Percentiles rank a stretch among this genome's conserved stretches.
These are phyloP conservation scores for Cicer judaicum DNA, from an alignment of 306 rosid species.

Conservation along the genomic window DNA sequence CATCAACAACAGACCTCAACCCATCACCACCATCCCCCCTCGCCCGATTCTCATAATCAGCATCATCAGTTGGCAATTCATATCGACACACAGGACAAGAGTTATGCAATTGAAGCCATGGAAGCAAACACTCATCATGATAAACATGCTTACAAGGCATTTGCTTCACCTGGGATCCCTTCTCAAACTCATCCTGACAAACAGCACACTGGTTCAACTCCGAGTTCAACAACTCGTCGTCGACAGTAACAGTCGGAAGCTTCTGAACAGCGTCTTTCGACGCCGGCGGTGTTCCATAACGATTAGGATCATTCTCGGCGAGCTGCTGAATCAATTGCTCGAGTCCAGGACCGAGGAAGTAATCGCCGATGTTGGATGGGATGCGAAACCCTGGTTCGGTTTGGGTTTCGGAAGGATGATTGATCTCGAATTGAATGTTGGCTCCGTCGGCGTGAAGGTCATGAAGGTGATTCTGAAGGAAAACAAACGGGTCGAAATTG, in stretches of 20 bases:
- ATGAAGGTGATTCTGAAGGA: slow-evolving; percentile 80
- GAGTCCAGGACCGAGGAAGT: slow-evolving; percentile 90
- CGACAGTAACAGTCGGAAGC: slow-evolving; percentile 62
- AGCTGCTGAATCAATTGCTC: slow-evolving; percentile 98
- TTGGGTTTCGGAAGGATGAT: slow-evolving; percentile 60
- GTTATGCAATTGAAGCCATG: slow-evolving; percentile 89
- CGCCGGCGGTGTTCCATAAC: slow-evolving; percentile 92
- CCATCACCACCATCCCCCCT: slow-evolving; percentile 43
- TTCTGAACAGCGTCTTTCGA: slow-evolving; percentile 69
- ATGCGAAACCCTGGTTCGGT: slow-evolving; percentile 64
- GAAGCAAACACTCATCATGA: slow-evolving; percentile 76
- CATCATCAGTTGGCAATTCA: slow-evolving; percentile 90
- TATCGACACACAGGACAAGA: slow-evolving; percentile 93
- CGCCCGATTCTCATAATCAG: slow-evolving; percentile 61
- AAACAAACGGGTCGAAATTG: slow-evolving; percentile 68
- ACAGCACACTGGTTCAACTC: slow-evolving; percentile 92
- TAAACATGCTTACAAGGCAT: slow-evolving; percentile 95
- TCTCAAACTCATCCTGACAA: slow-evolving; percentile 89
- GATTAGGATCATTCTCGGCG: slow-evolving; percentile 93
- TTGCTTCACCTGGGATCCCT: slow-evolving; percentile 70
- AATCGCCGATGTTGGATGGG: slow-evolving; percentile 75
- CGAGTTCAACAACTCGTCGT: slow-evolving; percentile 67
- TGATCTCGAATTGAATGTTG: slow-evolving; percentile 75
- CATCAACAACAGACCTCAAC: slow-evolving; percentile 50
- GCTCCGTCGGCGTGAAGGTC: slow-evolving; percentile 68